Base-by-base conservation (phyloP, 345 rosid genomes). In the Citrus sp. region DNA sequence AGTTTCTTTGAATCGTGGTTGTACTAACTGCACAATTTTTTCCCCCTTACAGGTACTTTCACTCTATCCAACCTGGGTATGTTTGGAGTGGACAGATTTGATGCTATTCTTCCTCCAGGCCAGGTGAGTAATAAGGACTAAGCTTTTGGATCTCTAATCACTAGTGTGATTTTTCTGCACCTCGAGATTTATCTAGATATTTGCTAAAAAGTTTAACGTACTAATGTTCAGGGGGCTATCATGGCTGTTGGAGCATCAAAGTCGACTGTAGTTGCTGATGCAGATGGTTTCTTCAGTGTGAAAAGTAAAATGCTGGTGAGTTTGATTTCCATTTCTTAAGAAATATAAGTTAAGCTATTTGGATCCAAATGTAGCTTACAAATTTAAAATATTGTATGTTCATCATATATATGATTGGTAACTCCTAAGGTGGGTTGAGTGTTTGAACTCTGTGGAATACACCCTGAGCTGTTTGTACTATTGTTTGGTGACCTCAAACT, bases 191-290 rank as follows among this genome's bases (percentile, higher is more conserved):
- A 22, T 42, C 63, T 42, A 38, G 67, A 76, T 10, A 68, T 80
- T 56, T 79, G 54, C 37, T 73, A 3, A 70, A 35, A 30, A 62
- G 16, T 72, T 78, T 70, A 72, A 66, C 54, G 67, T 66, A 77
- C 73, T 42, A 12, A 46, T 78, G 54, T 80, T n/a, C 88, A 96
- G 99, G 99, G 99, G 37, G 99, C 98, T 63, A 96, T 96, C 78
- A 94, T 96, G 97, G 97, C 98, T 76, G 99, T 94, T 83, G 97
- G 97, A 85, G 98, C 97, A 70, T 93, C 99, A 77, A 96, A 93
- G 76, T 98, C 98, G 37, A 91, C 92, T 49, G 98, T 89, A 42
- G 90, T 92, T 56, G 95, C 99, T 86, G 95, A 91, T 80, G 82
- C 85, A 12, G 98, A 92, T 77, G 97, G 98, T 40, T 96, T 92